These are phyloP conservation scores for Phaffia rhodozyma DNA, from an alignment of 1,284 basidiomycete genomes.

Conservation along the genomic window DNA sequence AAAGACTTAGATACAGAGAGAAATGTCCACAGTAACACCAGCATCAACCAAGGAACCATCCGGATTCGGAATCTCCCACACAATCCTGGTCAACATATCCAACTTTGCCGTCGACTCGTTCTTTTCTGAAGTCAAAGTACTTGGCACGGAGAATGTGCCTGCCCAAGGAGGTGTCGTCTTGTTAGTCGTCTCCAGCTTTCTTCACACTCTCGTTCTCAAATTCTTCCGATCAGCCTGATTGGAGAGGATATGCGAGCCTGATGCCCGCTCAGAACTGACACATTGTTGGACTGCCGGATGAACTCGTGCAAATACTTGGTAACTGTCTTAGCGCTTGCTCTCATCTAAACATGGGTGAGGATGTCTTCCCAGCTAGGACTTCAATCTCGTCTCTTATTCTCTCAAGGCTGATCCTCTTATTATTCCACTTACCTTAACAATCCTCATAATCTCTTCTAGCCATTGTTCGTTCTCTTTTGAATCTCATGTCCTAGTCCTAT, in stretches of 20 bases:
- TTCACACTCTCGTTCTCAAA: constrained; percentile 26
- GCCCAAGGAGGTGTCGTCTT: constrained; percentile 71
- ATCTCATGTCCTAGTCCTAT: background rate
- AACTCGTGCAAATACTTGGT: background rate
- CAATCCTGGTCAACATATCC: constrained; percentile 54
- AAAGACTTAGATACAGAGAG: no score
- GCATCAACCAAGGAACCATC: no score
- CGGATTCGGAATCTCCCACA: constrained; percentile 37
- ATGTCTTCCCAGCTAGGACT: background rate
- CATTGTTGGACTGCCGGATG: background rate
- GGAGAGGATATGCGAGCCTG: background rate
- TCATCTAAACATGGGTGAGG: constrained; percentile 16
- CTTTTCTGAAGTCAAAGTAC: constrained; percentile 70
- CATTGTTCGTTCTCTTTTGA: background rate
- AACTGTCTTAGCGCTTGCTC: constrained; percentile 7
- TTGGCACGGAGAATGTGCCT: constrained; percentile 76
- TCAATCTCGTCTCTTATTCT: background rate
- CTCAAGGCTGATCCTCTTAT: background rate
- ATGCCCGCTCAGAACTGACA: background rate
- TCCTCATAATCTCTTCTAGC: background rate
- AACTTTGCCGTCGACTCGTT: constrained; percentile 65
- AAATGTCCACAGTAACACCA: no score
- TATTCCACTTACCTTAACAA: no score
- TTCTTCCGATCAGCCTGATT: constrained; percentile 13
- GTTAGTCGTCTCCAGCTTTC: constrained; percentile 41